Evolutionary conservation across 306 rosid genomes (phyloP).

Genomic region (Canavalia gladiata): DNA sequence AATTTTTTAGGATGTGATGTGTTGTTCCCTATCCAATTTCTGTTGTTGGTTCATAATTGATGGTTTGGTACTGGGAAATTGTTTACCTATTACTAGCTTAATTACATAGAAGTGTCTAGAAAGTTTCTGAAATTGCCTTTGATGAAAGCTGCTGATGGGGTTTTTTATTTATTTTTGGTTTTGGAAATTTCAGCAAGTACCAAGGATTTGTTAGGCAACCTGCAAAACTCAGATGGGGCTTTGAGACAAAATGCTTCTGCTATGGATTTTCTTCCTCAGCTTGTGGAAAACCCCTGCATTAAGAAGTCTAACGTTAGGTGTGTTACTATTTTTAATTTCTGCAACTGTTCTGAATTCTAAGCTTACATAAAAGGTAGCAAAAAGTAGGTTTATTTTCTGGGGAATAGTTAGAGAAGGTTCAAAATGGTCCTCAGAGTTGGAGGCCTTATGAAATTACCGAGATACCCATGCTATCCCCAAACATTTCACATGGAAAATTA

Average conservation of each 20-base stretch:
- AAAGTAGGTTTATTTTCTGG: constrained; percentile 16
- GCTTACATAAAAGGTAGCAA: background rate
- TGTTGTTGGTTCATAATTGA: constrained; percentile 16
- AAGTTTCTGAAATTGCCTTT: constrained; percentile 25
- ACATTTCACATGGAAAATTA: background rate
- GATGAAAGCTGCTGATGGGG: constrained; percentile 32
- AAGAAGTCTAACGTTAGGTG: constrained; percentile 60
- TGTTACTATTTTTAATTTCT: constrained; percentile 27
- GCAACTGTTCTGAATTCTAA: constrained; percentile 10
- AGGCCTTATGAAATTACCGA: constrained; percentile 42
- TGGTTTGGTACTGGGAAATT: constrained; percentile 27
- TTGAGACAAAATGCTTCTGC: constrained; percentile 48
- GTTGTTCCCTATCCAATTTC: background rate
- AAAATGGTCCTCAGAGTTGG: background rate
- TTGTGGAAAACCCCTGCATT: constrained; percentile 57
- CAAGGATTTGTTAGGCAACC: constrained; percentile 57
- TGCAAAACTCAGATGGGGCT: constrained; percentile 55
- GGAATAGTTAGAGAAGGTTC: background rate
- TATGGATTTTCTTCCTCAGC: constrained; percentile 58
- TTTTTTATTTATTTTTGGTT: constrained; percentile 26
- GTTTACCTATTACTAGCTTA: constrained; percentile 1
- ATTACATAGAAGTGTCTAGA: background rate
- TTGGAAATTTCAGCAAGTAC: constrained; percentile 48
- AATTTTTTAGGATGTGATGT: background rate
- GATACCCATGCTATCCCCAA: constrained; percentile 33